A percentile compares a stretch with the other conserved stretches of the same genome.
phyloP scores from a whole-genome alignment of 345 rosid genomes.

The Bruguiera parviflora region DNA sequence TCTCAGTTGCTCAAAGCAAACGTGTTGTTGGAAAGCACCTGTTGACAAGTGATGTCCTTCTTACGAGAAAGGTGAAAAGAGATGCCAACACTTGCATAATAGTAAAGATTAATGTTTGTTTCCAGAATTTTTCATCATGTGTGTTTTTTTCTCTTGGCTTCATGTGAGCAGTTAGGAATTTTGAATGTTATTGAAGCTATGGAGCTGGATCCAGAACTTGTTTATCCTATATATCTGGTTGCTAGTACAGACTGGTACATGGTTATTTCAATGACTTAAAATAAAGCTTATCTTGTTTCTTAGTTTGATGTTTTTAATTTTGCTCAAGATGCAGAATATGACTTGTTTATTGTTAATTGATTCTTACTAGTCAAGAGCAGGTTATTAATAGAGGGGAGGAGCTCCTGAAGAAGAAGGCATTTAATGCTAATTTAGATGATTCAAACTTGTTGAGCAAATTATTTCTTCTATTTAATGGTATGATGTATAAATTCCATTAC shows the following conservation, averaged over 20 bases:
- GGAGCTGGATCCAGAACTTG: conserved; percentile 68
- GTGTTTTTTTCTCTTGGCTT: conserved; percentile 16
- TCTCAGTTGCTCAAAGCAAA: conserved; percentile 72
- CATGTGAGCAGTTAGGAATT: conserved; percentile 63
- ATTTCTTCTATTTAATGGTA: conserved; percentile 78
- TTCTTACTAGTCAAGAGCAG: conserved; percentile 69
- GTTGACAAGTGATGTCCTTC: conserved; percentile 63
- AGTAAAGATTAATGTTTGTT: not conserved
- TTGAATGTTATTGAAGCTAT: conserved; percentile 78
- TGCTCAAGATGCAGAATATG: conserved; percentile 10
- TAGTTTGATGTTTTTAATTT: conserved; percentile 8
- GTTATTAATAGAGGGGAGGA: conserved; percentile 86
- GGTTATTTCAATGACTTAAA: conserved; percentile 15
- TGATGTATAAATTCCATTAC: conserved; percentile 14
- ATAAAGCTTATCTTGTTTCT: not conserved
- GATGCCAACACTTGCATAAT: conserved; percentile 15
- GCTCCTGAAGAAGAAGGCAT: conserved; percentile 73
- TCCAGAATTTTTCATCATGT: not conserved
- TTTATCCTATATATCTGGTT: conserved; percentile 72
- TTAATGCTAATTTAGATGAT: conserved; percentile 74
- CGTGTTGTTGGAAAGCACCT: conserved; percentile 66
- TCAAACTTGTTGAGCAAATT: conserved; percentile 60
- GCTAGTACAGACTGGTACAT: conserved; percentile 75
- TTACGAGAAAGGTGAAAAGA: conserved; percentile 62
- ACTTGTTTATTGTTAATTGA: conserved; percentile 30